Conservation (phyloP, 495 filamentous ascomycete species). For the Hypoxylon crocopeplum region DNA sequence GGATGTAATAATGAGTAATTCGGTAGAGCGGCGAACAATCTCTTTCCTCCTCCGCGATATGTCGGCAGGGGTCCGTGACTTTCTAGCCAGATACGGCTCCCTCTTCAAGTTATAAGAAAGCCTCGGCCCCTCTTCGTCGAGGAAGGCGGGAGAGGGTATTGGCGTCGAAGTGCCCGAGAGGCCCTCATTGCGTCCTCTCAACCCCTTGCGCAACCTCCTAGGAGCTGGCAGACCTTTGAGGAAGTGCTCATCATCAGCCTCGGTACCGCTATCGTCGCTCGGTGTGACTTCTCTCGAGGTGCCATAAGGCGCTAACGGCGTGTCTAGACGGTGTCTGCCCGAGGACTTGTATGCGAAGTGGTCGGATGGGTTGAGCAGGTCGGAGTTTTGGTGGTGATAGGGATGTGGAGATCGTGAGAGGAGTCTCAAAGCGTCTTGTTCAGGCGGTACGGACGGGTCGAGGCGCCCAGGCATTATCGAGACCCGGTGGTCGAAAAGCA, state of each 20-base stretch:
- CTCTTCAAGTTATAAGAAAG: conserved; percentile 28
- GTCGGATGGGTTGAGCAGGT: conserved; percentile 55
- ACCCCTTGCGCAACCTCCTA: conserved; percentile 75
- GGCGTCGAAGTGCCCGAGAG: conserved; percentile 61
- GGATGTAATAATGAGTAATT: conserved; percentile 51
- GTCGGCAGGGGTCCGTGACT: conserved; percentile 39
- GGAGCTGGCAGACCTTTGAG: conserved; percentile 84
- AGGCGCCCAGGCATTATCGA: conserved; percentile 51
- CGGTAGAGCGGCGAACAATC: conserved; percentile 50
- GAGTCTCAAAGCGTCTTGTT: conserved; percentile 51
- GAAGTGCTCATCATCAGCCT: conserved; percentile 87
- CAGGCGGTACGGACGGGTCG: conserved; percentile 43
- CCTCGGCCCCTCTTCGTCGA: conserved; percentile 60
- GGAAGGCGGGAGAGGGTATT: conserved; percentile 62
- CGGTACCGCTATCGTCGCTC: conserved; percentile 86
- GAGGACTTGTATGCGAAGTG: conserved; percentile 26
- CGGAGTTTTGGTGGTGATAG: conserved; percentile 65
- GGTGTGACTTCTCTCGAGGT: conserved; percentile 57
- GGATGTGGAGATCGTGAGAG: conserved; percentile 80
- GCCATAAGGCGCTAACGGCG: conserved; percentile 26
- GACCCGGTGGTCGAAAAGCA: conserved; percentile 25
- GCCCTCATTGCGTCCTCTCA: conserved; percentile 60
- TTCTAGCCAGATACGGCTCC: conserved; percentile 34
- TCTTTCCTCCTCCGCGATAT: conserved; percentile 52
- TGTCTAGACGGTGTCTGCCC: conserved; percentile 12